Percentiles rank a stretch among this genome's conserved stretches.
These are phyloP conservation scores for Mallotus repandus DNA, from an alignment of 441 rosid genomes.

Conservation along the genomic window DNA sequence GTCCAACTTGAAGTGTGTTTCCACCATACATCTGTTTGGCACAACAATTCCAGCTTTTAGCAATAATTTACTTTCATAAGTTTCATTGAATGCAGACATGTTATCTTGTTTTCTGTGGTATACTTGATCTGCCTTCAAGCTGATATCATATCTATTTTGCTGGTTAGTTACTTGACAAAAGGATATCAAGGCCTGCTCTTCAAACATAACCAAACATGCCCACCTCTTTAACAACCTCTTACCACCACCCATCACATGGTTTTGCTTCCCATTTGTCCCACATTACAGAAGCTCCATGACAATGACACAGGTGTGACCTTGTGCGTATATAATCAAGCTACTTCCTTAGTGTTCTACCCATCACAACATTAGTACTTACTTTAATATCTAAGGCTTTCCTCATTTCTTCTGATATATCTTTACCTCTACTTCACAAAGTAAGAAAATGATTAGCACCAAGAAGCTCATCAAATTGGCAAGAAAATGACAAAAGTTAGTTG, in stretches of 20 bases:
- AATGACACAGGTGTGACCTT: not conserved
- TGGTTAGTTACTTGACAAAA: not conserved
- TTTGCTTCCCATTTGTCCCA: not conserved
- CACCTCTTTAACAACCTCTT: not conserved
- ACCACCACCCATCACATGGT: not conserved
- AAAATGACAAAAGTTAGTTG: conserved; percentile 15
- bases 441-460: conserved; percentile 6
- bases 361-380: not conserved
- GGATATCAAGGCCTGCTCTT: not conserved
- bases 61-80: not conserved
- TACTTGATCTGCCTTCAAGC: not conserved
- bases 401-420: not conserved
- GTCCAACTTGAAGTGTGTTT: too few species aligned
- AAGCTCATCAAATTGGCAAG: conserved; percentile 16
- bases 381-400: not conserved
- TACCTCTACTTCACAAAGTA: not conserved
- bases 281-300: not conserved
- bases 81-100: not conserved
- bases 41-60: too few species aligned
- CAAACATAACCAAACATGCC: not conserved
- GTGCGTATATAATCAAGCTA: not conserved
- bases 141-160: not conserved
- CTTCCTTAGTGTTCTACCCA: not conserved
- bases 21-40: too few species aligned
- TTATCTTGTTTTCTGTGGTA: not conserved